phyloP scores from a whole-genome alignment of 768 basidiomycete species.

The Leccinum ochraceum region DNA sequence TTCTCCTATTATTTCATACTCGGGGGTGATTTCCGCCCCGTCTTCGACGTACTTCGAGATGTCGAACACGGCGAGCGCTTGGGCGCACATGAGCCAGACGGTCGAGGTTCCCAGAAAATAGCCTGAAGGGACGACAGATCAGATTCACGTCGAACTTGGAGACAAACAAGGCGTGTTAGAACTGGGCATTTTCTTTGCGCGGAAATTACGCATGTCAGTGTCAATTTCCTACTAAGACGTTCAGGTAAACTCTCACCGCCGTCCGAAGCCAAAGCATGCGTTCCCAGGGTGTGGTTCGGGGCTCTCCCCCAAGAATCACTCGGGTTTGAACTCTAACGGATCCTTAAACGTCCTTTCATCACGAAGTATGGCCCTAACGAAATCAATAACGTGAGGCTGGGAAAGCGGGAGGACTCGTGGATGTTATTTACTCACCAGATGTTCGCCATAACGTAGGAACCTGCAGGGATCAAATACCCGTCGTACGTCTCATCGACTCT shows the following conservation, averaged over 20 bases:
- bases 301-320: conserved; percentile 23
- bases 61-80: conserved; percentile 45
- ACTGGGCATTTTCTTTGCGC: not conserved
- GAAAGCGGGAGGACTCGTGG: not conserved
- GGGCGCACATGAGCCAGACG: conserved; percentile 29
- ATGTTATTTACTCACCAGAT: conserved; percentile 11
- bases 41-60: conserved; percentile 41
- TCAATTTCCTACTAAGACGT: not conserved
- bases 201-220: not conserved
- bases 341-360: conserved; percentile 19
- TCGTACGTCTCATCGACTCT: conserved; percentile 19
- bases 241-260: conserved; percentile 11
- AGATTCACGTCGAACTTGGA: not conserved
- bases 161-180: not conserved
- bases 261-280: conserved; percentile 23
- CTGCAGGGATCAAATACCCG: conserved; percentile 24
- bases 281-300: conserved; percentile 18
- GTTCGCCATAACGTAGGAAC: conserved; percentile 19
- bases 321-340: conserved; percentile 24
- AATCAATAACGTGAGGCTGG: not conserved
- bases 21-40: conserved; percentile 44
- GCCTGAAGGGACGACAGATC: not conserved
- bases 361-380: conserved; percentile 20
- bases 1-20: conserved; percentile 34
- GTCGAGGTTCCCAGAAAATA: conserved; percentile 27